Evolutionary conservation across 371 early-diverging fungal genomes (phyloP).

Genomic region (Circinella minor): DNA sequence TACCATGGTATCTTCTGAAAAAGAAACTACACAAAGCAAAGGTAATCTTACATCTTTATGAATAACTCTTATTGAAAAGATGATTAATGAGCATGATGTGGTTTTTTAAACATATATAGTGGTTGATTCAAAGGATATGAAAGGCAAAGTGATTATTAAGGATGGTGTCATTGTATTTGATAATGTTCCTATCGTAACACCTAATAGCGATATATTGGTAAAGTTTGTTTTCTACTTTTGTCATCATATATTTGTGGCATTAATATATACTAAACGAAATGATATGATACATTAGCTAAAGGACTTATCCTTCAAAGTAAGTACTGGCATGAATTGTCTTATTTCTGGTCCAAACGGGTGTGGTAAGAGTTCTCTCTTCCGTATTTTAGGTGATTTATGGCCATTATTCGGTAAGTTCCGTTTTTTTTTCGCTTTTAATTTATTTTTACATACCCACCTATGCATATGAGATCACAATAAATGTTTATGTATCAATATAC

Average conservation of each 20-base stretch:
- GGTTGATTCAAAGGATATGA: slow-evolving; percentile 54
- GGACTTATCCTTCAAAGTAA: slow-evolving; percentile 82
- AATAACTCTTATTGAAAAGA: no score
- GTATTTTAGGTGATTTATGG: slow-evolving; percentile 93
- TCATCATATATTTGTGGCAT: no score
- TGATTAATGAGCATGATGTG: neutral
- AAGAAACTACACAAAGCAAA: slow-evolving; percentile 33
- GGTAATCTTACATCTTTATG: slow-evolving; percentile 14
- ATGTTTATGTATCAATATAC: no score
- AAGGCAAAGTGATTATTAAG: slow-evolving; percentile 66
- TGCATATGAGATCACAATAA: no score
- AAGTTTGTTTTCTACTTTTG: neutral
- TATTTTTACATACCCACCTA: no score
- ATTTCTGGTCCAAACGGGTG: slow-evolving; percentile 95
- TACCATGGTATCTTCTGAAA: slow-evolving; percentile 61
- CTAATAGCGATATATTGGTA: slow-evolving; percentile 91
- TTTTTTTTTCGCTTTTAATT: no score
- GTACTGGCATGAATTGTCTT: slow-evolving; percentile 83
- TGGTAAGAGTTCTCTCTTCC: slow-evolving; percentile 91
- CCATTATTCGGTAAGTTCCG: slow-evolving; percentile 66
- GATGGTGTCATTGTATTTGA: slow-evolving; percentile 83
- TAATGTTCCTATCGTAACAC: slow-evolving; percentile 90
- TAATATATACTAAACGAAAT: no score
- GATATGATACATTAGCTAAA: slow-evolving; percentile 38
- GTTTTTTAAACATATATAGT: slow-evolving; percentile 14